Evolutionary conservation across 495 filamentous ascomycete species (phyloP).

Genomic region (Penicillium paxilli): DNA sequence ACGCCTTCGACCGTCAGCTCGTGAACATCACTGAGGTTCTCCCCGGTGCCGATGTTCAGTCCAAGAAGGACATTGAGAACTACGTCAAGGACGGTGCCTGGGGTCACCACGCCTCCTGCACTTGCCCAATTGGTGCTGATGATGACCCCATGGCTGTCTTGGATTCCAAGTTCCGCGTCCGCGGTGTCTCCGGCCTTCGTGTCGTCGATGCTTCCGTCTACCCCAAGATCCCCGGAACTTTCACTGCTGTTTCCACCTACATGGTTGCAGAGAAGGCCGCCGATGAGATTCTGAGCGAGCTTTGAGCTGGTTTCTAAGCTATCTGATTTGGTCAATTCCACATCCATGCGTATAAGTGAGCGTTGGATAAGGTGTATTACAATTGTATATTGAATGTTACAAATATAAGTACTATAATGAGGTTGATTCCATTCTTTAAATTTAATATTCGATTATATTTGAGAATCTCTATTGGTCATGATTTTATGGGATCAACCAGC

Average conservation of each 20-base stretch:
- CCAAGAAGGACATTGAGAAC: conserved; percentile 42
- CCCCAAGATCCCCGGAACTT: conserved; percentile 58
- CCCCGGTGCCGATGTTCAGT: conserved; percentile 42
- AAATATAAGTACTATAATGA: too few relatives aligned
- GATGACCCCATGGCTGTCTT: conserved; percentile 60
- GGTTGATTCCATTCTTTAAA: too few relatives aligned
- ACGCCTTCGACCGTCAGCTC: conserved; percentile 33
- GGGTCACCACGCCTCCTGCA: conserved; percentile 62
- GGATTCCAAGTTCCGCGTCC: conserved; percentile 57
- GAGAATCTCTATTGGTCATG: too few relatives aligned
- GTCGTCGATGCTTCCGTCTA: conserved; percentile 64
- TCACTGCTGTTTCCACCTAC: conserved; percentile 57
- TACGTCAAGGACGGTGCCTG: conserved; percentile 54
- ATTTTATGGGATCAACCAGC: too few relatives aligned
- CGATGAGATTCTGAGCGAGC: conserved; percentile 26
- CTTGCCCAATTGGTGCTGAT: conserved; percentile 56
- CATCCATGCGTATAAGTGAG: too few relatives aligned
- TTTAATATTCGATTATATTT: too few relatives aligned
- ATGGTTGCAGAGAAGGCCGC: conserved; percentile 66
- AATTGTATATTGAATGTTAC: too few relatives aligned
- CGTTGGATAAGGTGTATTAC: too few relatives aligned
- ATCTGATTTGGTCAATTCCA: background rate
- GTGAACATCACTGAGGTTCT: conserved; percentile 40
- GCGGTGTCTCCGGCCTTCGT: conserved; percentile 51
- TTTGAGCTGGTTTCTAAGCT: background rate